phyloP scores from a whole-genome alignment of 2,329 filamentous ascomycete genomes.

The Cercospora nicotianae region DNA sequence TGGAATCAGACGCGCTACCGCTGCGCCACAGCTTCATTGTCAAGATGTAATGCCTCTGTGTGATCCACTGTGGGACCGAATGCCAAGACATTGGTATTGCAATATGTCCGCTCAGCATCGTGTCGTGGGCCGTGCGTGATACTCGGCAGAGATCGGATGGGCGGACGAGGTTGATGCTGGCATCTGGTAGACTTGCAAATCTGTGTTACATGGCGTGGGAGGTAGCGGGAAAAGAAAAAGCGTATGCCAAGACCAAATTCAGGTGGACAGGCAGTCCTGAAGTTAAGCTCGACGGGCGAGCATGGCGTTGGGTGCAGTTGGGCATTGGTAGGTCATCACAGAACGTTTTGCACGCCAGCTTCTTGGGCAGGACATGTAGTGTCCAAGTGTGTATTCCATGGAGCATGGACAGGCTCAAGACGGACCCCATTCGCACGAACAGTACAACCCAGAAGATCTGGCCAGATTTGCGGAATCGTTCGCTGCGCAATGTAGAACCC shows the following conservation, averaged over 20 bases:
- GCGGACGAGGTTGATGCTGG: neutral
- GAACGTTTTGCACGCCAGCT: neutral
- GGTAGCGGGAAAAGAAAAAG: neutral
- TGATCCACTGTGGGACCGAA: neutral
- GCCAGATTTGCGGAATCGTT: neutral
- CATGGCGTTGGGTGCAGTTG: neutral
- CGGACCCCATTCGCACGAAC: neutral
- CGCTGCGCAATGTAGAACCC: neutral
- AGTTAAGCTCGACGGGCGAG: neutral
- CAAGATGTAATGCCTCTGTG: neutral
- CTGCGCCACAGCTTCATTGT: constrained; percentile 17
- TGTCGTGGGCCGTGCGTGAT: neutral
- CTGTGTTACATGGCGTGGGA: neutral
- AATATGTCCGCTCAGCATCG: neutral
- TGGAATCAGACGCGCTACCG: constrained; percentile 27
- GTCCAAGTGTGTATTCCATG: too few relatives aligned
- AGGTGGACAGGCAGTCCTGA: neutral
- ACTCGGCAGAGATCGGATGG: neutral
- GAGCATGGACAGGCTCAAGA: too few relatives aligned
- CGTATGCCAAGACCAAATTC: neutral
- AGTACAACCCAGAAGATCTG: neutral
- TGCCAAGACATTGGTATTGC: neutral
- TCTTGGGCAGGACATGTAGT: neutral
- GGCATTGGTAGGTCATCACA: neutral
- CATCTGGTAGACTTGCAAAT: neutral